Percentiles rank a stretch among this genome's conserved stretches.
phyloP scores from a whole-genome alignment of 1,284 basidiomycete species.

The Singerocomus inundabilis region DNA sequence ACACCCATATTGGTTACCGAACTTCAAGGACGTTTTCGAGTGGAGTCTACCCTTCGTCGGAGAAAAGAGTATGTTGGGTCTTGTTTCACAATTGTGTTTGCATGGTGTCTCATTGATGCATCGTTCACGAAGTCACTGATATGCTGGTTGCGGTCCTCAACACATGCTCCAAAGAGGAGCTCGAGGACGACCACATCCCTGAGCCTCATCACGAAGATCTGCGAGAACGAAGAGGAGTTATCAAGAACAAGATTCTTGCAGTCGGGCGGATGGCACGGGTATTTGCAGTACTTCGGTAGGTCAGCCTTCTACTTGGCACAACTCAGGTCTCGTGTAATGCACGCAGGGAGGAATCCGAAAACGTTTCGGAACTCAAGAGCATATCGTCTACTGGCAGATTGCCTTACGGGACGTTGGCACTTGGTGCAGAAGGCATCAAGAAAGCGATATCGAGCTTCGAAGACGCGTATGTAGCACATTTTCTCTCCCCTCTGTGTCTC shows the following conservation, averaged over 20 bases:
- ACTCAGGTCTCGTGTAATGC: background rate
- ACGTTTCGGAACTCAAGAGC: conserved; percentile 94
- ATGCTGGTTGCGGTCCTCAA: conserved; percentile 95
- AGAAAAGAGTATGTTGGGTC: conserved; percentile 80
- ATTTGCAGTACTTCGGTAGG: conserved; percentile 89
- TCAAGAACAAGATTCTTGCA: conserved; percentile 98
- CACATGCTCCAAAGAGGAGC: conserved; percentile 91
- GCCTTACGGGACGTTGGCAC: conserved; percentile 84
- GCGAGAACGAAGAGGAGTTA: conserved; percentile 75
- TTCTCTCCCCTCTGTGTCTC: background rate
- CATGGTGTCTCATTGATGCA: background rate
- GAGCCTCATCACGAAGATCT: conserved; percentile 48
- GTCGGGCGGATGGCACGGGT: conserved; percentile 95
- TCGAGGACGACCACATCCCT: conserved; percentile 68
- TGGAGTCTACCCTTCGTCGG: conserved; percentile 90
- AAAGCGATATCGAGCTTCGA: conserved; percentile 92
- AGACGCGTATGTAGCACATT: conserved; percentile 75
- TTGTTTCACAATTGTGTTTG: background rate
- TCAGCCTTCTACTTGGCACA: conserved; percentile 3
- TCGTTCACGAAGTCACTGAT: conserved; percentile 71
- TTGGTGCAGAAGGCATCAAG: conserved; percentile 93
- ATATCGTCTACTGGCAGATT: conserved; percentile 76
- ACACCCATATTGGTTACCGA: conserved; percentile 92
- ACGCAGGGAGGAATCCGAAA: conserved; percentile 91
- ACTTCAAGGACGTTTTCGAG: conserved; percentile 93